Base-by-base conservation (phyloP, 1,139 yeast genomes). In the Candida sojae region DNA sequence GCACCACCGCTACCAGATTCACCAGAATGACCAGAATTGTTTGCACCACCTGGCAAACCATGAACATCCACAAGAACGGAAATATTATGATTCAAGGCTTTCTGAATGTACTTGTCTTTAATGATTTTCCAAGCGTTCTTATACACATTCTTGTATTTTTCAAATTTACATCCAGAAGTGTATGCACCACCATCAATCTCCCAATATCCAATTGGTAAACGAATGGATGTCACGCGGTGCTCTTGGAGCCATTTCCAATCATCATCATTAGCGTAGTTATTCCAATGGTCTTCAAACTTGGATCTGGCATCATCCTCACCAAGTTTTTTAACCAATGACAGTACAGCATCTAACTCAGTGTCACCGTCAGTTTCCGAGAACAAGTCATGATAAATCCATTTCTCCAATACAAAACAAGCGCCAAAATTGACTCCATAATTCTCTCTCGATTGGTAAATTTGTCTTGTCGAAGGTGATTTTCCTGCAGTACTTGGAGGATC, bases 151-250 rank as follows among this genome's bases (percentile, higher is more conserved):
- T 75, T 67, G 44, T 78, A 70, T 32, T 72, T 65, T 12, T 69
- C 82, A 63, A 89, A 93, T 29, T 84, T 82, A 6, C 96, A 86
- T 10, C 75, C 81, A 17, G 67, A 63, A 29, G 87, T 68, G 61
- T 73, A 86, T 11, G 59, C 57, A 1, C 88, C 88, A n/a, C 85
- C 85, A 43, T 73, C 79, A 9, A 91, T 81, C 50, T 82, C 84
- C 97, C 97, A 93, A 66, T 88, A 93, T 0, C 98, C 98, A 55
- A 93, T 68, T 4, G 99, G 98, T 7, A 92, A 76, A 56, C 99
- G 76, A 7, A 93, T 78, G 0, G 91, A 79, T 13, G 88, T 90
- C 17, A 89, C 89, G 6, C 86, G 86, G 44, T 79, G 82, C 21
- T 74, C 71, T 43, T 71, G 66, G 39, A 93, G 67, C 88, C 91